Evolutionary conservation across 768 basidiomycete genomes (phyloP).

Genomic region (Hygrocybe coccinea): DNA sequence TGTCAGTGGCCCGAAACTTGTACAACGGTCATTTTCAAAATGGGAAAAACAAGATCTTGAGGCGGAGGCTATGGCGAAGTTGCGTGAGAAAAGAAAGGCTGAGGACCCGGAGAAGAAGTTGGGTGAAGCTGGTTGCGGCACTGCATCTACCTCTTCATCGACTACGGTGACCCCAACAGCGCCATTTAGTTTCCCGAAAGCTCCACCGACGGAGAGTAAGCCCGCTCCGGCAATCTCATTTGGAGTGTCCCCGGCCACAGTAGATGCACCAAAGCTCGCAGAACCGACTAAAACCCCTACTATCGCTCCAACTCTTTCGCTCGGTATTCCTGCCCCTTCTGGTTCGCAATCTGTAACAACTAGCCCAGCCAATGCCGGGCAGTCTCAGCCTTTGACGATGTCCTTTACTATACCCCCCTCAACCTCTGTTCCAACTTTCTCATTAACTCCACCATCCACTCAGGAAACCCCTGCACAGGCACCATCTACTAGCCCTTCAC

Average conservation of each 20-base stretch:
- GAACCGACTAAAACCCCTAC: not conserved
- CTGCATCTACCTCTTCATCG: not conserved
- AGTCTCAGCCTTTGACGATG: not conserved
- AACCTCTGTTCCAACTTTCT: constrained; percentile 26
- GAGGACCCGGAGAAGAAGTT: constrained; percentile 11
- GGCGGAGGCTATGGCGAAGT: constrained; percentile 69
- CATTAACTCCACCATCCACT: constrained; percentile 21
- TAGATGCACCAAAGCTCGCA: not conserved
- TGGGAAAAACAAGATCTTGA: constrained; percentile 87
- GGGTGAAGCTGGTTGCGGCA: not conserved
- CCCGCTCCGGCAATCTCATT: constrained; percentile 7
- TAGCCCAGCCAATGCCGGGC: not conserved
- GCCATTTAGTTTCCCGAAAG: not conserved
- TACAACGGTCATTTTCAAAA: constrained; percentile 50
- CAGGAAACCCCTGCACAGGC: constrained; percentile 6
- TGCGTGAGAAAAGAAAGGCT: constrained; percentile 44
- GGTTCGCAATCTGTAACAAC: not conserved
- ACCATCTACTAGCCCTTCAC: constrained; percentile 2
- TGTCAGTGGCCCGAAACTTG: constrained; percentile 10
- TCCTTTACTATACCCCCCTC: constrained; percentile 22
- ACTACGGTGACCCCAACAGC: not conserved
- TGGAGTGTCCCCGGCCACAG: constrained; percentile 12
- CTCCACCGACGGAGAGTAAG: constrained; percentile 18
- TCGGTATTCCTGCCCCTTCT: not conserved
- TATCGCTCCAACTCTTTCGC: not conserved